phyloP scores from a whole-genome alignment of 2,329 filamentous ascomycete genomes.

The Nothomitra cinnamomea region DNA sequence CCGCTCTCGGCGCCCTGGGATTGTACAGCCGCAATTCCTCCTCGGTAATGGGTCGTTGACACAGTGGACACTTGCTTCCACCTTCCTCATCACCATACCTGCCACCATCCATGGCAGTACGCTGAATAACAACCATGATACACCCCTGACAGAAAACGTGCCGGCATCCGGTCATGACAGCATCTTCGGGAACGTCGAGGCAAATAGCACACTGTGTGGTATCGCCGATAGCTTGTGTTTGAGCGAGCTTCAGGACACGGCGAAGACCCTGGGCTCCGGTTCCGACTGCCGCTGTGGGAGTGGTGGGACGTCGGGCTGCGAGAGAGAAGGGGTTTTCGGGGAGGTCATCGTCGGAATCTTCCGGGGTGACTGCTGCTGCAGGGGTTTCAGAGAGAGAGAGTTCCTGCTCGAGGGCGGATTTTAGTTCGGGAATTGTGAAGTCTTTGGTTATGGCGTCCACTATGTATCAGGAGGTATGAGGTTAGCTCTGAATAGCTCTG shows the following conservation, averaged over 20 bases:
- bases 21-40: background rate
- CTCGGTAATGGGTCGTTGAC: slow-evolving; percentile 29
- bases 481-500: too few relatives aligned
- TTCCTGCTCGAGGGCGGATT: slow-evolving; percentile 10
- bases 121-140: slow-evolving; percentile 52
- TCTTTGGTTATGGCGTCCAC: slow-evolving; percentile 2
- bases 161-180: slow-evolving; percentile 72
- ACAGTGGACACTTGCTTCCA: slow-evolving; percentile 58
- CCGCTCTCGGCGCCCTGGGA: background rate
- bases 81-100: background rate
- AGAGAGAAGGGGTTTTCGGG: background rate
- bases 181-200: slow-evolving; percentile 50
- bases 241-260: slow-evolving; percentile 58
- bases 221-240: slow-evolving; percentile 54
- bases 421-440: background rate
- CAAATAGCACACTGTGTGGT: slow-evolving; percentile 67
- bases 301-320: slow-evolving; percentile 36
- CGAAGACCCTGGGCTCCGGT: slow-evolving; percentile 36
- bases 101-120: slow-evolving; percentile 31
- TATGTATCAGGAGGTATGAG: too few relatives aligned
- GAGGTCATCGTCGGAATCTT: background rate
- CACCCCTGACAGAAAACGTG: slow-evolving; percentile 64
- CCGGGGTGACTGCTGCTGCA: background rate
- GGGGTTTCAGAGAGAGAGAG: background rate
- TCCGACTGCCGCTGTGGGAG: slow-evolving; percentile 54